Evolutionary conservation across 23 red algal species (phyloP), one percentile per base, ranked within the genome.

Genomic region (Cyanidioschyzon merolae): DNA sequence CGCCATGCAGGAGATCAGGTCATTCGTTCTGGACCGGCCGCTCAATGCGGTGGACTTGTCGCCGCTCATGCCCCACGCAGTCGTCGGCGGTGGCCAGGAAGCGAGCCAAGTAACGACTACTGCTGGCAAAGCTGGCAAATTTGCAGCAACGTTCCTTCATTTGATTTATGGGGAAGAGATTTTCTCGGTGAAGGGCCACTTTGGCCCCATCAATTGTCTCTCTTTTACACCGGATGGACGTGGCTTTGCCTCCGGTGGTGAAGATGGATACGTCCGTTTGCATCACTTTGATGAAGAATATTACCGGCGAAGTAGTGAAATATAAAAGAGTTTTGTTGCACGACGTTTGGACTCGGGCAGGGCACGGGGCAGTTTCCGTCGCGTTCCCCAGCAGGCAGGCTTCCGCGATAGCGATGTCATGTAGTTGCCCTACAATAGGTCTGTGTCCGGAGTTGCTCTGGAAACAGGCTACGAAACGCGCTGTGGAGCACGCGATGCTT

Each of bases 151-250:
- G 18, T 39, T 98, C 57, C 90, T 90, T 68, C 94, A 98, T 58
- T 68, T 89, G 1, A 82, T 88, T 0, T 90, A 98, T 58, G 88
- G 90, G 77, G 80, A 87, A 36, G 88, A 91, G 68, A 74, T 98
- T 3, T 88, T 88, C 36, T 74, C 83, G 34, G 85, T 98, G 38
- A 79, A 87, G 41, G 94, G 94, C 36, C 94, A 98, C 58, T 98
- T 98, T 77, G 94, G 94, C 57, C 94, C 94, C 16, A 98, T 98
- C 78, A 98, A 98, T 67, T 86, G 83, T 15, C 83, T 98, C 1
- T 79, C 94, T 17, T 98, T 91, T 57, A 85, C 88, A 24, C 94
- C 88, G 0, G 82, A 98, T 58, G 94, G 94, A 18, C 83, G 57
- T 37, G 76, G 82, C 34, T 98, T 88, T 63, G 89, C 87, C 7